A percentile compares a stretch with the other conserved stretches of the same genome.
Evolutionary conservation across 2,329 filamentous ascomycete species (phyloP).

Genomic region (Talaromyces sp.): DNA sequence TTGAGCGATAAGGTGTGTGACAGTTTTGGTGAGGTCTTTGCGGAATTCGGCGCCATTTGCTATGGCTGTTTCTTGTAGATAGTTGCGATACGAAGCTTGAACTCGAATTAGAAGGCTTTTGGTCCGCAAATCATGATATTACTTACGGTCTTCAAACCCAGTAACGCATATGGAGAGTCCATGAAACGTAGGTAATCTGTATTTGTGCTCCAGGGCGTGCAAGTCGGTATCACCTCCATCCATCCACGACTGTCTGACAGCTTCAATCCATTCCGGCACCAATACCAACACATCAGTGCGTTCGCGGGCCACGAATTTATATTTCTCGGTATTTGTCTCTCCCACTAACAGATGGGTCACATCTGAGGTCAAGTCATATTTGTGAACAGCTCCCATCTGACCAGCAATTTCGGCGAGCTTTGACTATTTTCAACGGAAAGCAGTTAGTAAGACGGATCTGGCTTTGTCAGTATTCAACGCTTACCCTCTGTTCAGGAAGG

Average conservation of each 20-base stretch:
- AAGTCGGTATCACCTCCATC: conserved; percentile 73
- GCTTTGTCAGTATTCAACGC: conserved; percentile 24
- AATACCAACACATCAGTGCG: conserved; percentile 82
- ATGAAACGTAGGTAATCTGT: conserved; percentile 43
- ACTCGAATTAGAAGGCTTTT: conserved; percentile 9
- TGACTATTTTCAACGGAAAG: conserved; percentile 28
- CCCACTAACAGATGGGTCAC: conserved; percentile 93
- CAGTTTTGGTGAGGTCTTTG: conserved; percentile 77
- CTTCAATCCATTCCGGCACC: conserved; percentile 78
- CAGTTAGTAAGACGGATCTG: conserved; percentile 17
- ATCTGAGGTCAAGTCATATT: conserved; percentile 89
- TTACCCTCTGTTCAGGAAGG: conserved; percentile 71
- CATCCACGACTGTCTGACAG: conserved; percentile 76
- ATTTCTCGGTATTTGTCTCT: conserved; percentile 85
- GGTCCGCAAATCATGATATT: not conserved
- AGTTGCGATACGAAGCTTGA: conserved; percentile 62
- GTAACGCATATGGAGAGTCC: conserved; percentile 65
- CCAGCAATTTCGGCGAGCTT: conserved; percentile 50
- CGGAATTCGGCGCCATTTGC: conserved; percentile 78
- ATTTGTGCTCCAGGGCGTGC: conserved; percentile 61
- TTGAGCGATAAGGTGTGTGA: conserved; percentile 83
- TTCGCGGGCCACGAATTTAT: conserved; percentile 88
- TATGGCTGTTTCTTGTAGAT: conserved; percentile 65
- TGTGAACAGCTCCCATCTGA: conserved; percentile 83
- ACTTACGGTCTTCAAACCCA: conserved; percentile 64